phyloP scores from a whole-genome alignment of 495 filamentous ascomycete genomes.

The Podospora pseudoanserina region DNA sequence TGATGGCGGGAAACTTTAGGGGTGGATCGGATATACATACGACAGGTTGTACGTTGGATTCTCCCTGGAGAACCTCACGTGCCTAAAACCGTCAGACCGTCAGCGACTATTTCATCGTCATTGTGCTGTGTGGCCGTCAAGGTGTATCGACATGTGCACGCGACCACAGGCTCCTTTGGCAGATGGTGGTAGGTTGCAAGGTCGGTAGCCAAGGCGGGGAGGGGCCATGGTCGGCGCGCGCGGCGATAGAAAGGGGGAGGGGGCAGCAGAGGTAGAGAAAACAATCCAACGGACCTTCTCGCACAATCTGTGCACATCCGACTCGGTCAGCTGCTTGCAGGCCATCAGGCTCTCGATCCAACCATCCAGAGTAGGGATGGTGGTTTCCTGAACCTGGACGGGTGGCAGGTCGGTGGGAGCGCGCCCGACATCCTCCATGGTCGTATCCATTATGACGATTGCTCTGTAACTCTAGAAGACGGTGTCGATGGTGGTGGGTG shows the following conservation, averaged over 20 bases:
- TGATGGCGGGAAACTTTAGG: not conserved
- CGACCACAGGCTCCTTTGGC: not conserved
- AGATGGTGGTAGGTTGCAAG: not conserved
- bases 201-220: not conserved
- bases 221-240: not conserved
- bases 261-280: not conserved
- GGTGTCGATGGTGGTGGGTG: not conserved
- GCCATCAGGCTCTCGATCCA: slow-evolving; percentile 99
- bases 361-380: slow-evolving; percentile 89
- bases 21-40: slow-evolving; percentile 54
- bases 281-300: slow-evolving; percentile 73
- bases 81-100: slow-evolving; percentile 54
- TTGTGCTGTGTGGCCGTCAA: slow-evolving; percentile 8
- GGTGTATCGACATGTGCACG: not conserved
- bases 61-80: slow-evolving; percentile 91
- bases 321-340: slow-evolving; percentile 95
- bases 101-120: not conserved
- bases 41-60: slow-evolving; percentile 98
- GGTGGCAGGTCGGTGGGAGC: slow-evolving; percentile 77
- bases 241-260: not conserved
- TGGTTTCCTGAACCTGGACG: slow-evolving; percentile 67
- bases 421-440: slow-evolving; percentile 95
- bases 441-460: slow-evolving; percentile 76
- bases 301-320: slow-evolving; percentile 92
- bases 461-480: not conserved